Percentiles rank a stretch among this genome's conserved stretches.
phyloP scores from a whole-genome alignment of 2,329 filamentous ascomycete species.

The Fusarium piperis region DNA sequence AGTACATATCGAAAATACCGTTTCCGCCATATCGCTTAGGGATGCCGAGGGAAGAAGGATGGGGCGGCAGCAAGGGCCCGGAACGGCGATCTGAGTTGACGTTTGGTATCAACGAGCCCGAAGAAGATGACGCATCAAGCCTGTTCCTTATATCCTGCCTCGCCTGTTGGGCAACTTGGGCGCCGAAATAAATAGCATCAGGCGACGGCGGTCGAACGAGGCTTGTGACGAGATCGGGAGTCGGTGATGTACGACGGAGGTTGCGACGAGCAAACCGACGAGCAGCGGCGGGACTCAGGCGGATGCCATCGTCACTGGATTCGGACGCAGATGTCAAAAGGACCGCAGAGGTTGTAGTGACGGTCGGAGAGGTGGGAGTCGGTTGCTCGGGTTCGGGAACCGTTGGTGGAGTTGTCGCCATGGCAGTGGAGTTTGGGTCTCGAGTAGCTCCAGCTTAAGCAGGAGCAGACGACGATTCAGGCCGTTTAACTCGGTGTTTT shows the following conservation, averaged over 20 bases:
- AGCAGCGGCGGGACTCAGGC: constrained; percentile 48
- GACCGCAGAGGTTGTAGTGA: not conserved
- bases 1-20: constrained; percentile 56
- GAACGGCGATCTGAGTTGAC: constrained; percentile 44
- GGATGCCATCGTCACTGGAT: constrained; percentile 50
- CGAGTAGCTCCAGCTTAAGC: constrained; percentile 1
- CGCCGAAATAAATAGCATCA: constrained; percentile 47
- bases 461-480: constrained; percentile 10
- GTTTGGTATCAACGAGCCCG: constrained; percentile 34
- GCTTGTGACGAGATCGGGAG: constrained; percentile 53
- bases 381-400: constrained; percentile 20
- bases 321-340: constrained; percentile 43
- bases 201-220: constrained; percentile 51
- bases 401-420: constrained; percentile 35
- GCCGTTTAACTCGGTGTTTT: constrained; percentile 8
- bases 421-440: constrained; percentile 12
- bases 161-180: constrained; percentile 39
- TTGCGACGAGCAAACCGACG: constrained; percentile 50
- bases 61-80: constrained; percentile 48
- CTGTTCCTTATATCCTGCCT: constrained; percentile 30
- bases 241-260: constrained; percentile 48
- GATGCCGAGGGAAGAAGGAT: constrained; percentile 52
- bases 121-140: constrained; percentile 17
- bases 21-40: constrained; percentile 51
- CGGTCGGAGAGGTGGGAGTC: constrained; percentile 21